phyloP scores from a whole-genome alignment of 768 basidiomycete genomes.

The Xerocomus spinulosus region DNA sequence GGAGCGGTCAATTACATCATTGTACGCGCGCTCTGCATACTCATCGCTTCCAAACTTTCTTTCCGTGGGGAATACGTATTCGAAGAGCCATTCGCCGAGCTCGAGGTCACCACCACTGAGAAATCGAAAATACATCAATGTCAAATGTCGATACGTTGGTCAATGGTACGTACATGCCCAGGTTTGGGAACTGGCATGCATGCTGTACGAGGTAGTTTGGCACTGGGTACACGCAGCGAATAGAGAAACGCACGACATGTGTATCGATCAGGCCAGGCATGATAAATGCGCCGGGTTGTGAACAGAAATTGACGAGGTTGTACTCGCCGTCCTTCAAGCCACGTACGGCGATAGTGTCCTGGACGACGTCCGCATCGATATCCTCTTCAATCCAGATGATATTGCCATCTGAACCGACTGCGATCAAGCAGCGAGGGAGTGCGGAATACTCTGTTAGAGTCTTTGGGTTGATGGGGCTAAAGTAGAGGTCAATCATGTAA shows the following conservation, averaged over 20 bases:
- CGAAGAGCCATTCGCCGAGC: constrained; percentile 82
- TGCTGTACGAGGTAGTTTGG: constrained; percentile 24
- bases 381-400: constrained; percentile 72
- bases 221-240: not conserved
- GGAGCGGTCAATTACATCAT: constrained; percentile 63
- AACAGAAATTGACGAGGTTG: constrained; percentile 37
- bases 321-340: constrained; percentile 39
- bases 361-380: constrained; percentile 45
- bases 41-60: constrained; percentile 60
- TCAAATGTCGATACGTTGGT: not conserved
- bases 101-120: constrained; percentile 77
- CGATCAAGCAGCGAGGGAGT: constrained; percentile 51
- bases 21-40: constrained; percentile 69
- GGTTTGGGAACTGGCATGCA: constrained; percentile 40
- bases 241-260: constrained; percentile 63
- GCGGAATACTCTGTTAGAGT: constrained; percentile 40
- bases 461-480: constrained; percentile 54
- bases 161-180: constrained; percentile 30
- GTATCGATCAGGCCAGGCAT: constrained; percentile 91
- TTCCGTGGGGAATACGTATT: constrained; percentile 88
- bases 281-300: constrained; percentile 57
- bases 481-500: constrained; percentile 42
- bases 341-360: constrained; percentile 47
- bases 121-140: constrained; percentile 1
- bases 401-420: constrained; percentile 45